Evolutionary conservation across 2,329 filamentous ascomycete species (phyloP), one percentile per base, ranked within the genome.

Genomic region (Fonsecaea multimorphosa): DNA sequence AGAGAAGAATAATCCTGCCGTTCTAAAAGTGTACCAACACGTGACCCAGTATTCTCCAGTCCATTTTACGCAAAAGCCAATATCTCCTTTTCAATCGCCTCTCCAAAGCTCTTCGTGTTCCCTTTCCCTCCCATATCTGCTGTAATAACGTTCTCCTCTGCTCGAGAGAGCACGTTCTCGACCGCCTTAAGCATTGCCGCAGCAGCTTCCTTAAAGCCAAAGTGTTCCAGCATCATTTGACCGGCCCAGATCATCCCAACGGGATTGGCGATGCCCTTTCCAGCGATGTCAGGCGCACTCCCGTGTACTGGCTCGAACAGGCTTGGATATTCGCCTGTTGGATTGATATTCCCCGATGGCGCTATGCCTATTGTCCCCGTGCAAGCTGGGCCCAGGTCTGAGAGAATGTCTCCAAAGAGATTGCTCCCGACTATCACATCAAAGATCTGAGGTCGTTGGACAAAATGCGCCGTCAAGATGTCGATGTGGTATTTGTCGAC

Each of bases 391-490:
- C 93, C 92, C 84, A 97, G 92, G 76, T 97, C 93, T 73, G 88
- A 92, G 74, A 97, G 90, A 77, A 97, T 97, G 76, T 97, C 93
- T 38, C 93, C 93, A 75, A 96, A 96, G 67, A 96, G 81, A 78
- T 97, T 97, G 81, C 90, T 92, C 2, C 92, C 93, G 63, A 97
- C 87, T 46, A 97, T 87, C 22, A 97, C 86, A 56, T 93, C 93
- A 36, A 61, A 99, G 64, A 93, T 93, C 59, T 89, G 83, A 62
- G 95, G 95, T 83, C 98, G 93, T 73, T 92, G 97, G 74, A 96
- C 92, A 86, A 98, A 97, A 87, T 96, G 97, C 78, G 99, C 85
- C 86, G 95, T 98, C 74, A 94, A 93, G 87, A 98, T 99, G 87
- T 99, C 95, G 75, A 99, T 91, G 73, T 99, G 88, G 86, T 98